Conservation (phyloP, 2,329 filamentous ascomycete species). For the Aspergillus uvarum region DNA sequence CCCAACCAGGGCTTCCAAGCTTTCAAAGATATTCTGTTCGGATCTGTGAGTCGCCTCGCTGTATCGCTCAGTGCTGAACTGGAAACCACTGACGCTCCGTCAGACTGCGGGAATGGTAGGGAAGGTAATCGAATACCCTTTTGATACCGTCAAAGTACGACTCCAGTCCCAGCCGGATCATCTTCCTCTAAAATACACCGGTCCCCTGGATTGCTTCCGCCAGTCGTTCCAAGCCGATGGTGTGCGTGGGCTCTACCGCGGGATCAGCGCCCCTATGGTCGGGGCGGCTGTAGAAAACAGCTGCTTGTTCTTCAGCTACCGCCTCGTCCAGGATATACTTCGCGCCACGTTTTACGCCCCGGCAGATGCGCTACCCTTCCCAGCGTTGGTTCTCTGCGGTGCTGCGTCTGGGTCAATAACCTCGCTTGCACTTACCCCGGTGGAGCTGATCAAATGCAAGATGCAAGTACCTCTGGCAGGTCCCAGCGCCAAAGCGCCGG, state of each 20-base stretch:
- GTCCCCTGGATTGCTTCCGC: constrained; percentile 89
- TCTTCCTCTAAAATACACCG: constrained; percentile 75
- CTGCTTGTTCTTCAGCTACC: constrained; percentile 89
- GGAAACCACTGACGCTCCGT: constrained; percentile 2
- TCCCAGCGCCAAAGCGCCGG: constrained; percentile 50
- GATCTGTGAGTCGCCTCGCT: constrained; percentile 63
- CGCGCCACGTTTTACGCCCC: constrained; percentile 62
- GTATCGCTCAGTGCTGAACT: background rate
- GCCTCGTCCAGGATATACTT: constrained; percentile 61
- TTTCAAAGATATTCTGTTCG: constrained; percentile 82
- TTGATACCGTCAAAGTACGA: constrained; percentile 97
- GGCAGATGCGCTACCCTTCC: constrained; percentile 65
- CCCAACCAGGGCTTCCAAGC: constrained; percentile 62
- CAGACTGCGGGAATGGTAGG: constrained; percentile 81
- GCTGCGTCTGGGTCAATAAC: constrained; percentile 86
- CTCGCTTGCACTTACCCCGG: constrained; percentile 85
- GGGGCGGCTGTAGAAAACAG: constrained; percentile 92
- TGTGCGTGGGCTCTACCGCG: constrained; percentile 80
- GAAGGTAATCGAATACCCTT: constrained; percentile 97
- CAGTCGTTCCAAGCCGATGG: constrained; percentile 80
- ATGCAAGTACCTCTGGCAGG: constrained; percentile 72
- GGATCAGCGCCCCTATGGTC: constrained; percentile 85
- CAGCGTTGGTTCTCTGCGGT: constrained; percentile 74
- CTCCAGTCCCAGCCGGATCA: constrained; percentile 92
- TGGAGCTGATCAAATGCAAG: constrained; percentile 97